Conservation (phyloP, 345 rosid species). For the Melastoma malabathricum region DNA sequence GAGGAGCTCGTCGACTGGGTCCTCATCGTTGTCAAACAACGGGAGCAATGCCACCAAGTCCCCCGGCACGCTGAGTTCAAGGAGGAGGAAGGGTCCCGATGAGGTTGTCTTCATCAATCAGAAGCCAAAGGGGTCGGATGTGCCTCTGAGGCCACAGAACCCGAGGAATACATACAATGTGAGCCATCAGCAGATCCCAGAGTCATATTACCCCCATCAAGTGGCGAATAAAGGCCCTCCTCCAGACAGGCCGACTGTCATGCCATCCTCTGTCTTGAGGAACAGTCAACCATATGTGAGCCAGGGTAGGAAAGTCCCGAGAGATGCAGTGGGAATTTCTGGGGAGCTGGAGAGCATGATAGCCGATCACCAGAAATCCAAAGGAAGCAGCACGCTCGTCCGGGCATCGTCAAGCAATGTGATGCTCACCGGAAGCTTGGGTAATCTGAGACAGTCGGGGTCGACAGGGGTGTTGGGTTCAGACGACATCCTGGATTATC, state of each 20-base stretch:
- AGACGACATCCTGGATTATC: slow-evolving; percentile 3
- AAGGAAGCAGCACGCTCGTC: slow-evolving; percentile 36
- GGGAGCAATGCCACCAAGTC: slow-evolving; percentile 18
- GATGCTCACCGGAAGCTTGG: slow-evolving; percentile 68
- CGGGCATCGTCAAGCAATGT: slow-evolving; percentile 86
- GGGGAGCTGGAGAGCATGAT: slow-evolving; percentile 92
- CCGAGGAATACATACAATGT: no score
- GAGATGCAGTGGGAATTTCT: slow-evolving; percentile 47
- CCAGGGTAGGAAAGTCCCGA: slow-evolving; percentile 41
- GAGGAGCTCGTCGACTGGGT: slow-evolving; percentile 43
- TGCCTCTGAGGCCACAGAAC: slow-evolving; percentile 6
- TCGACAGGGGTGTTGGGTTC: slow-evolving; percentile 14
- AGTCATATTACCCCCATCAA: not conserved
- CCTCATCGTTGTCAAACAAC: slow-evolving; percentile 17
- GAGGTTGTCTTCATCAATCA: slow-evolving; percentile 24
- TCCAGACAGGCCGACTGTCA: no score
- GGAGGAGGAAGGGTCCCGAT: slow-evolving; percentile 36
- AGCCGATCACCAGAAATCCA: slow-evolving; percentile 52
- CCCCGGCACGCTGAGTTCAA: slow-evolving; percentile 22
- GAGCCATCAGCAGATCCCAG: not conserved
- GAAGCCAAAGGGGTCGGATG: slow-evolving; percentile 13
- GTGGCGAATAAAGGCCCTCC: not conserved
- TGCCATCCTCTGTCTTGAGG: no score
- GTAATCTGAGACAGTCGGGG: slow-evolving; percentile 57
- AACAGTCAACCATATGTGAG: slow-evolving; percentile 9